phyloP scores from a whole-genome alignment of 495 filamentous ascomycete genomes.

The Physcia stellaris region DNA sequence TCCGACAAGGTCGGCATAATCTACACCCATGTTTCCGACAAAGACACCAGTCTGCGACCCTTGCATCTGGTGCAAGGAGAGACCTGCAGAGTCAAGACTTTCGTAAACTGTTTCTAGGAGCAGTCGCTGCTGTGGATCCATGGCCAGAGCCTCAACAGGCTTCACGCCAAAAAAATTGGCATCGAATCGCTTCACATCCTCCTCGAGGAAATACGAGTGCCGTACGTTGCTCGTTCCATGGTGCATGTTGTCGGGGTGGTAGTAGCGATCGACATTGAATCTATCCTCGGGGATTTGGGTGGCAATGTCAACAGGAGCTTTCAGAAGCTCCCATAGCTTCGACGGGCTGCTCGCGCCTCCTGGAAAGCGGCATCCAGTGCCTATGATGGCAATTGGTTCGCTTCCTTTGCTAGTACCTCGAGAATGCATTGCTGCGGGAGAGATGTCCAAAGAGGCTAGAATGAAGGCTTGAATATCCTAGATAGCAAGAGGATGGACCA shows the following conservation, averaged over 20 bases:
- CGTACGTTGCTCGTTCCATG: constrained; percentile 6
- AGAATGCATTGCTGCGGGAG: no score
- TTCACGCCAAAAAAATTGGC: constrained; percentile 36
- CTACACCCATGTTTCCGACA: constrained; percentile 33
- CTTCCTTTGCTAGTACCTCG: neutral
- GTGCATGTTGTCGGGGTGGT: constrained; percentile 16
- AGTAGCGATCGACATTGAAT: constrained; percentile 31
- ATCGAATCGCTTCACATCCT: constrained; percentile 40
- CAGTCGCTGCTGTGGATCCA: constrained; percentile 26
- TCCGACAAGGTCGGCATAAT: constrained; percentile 31
- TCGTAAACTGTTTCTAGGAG: constrained; percentile 37
- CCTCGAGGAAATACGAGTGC: constrained; percentile 28
- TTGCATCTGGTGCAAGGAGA: constrained; percentile 26
- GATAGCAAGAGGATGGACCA: no score
- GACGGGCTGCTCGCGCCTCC: constrained; percentile 33
- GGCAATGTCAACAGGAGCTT: neutral
- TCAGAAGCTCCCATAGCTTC: constrained; percentile 30
- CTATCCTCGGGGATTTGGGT: constrained; percentile 8
- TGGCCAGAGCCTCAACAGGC: constrained; percentile 27
- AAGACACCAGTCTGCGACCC: constrained; percentile 27
- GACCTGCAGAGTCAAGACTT: constrained; percentile 35
- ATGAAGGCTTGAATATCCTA: neutral
- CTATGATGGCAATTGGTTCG: constrained; percentile 22
- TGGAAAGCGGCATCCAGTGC: constrained; percentile 41
- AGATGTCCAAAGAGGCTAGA: neutral